Evolutionary conservation across 169 alveolate genomes (phyloP), one percentile per base, ranked within the genome.

Genomic region (Eimeria sp.): DNA sequence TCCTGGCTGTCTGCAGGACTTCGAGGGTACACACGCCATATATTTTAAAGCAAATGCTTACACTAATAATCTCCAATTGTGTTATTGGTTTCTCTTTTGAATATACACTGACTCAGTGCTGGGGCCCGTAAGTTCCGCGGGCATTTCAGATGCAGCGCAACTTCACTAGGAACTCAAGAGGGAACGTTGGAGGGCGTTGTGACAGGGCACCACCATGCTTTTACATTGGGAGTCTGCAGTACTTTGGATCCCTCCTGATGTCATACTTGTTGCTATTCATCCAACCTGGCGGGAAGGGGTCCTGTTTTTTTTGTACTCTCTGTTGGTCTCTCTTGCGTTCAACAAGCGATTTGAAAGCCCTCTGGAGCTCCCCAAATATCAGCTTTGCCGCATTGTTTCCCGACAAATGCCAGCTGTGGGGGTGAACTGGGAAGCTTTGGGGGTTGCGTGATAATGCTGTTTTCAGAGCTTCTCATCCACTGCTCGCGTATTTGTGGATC

Each of bases 401-500:
- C 2, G 40, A 34, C 40, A 34, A 34, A 34, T 34, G 40, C 40
- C 3, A 34, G 40, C 40, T 34, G 40, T 34, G 40, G 40, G 40
- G 40, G 40, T 34, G 40, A 34, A 34, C 40, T 34, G 40, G 40
- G 40, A 34, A 34, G 40, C 40, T 34, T 34, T 34, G 40, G 40
- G 40, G 20, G 70, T 11, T 61, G 70, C 5, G 70, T 30, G 27
- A 18, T 61, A 18, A 5, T 11, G 70, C 70, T 61, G 70, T 49
- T 34, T 72, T 57, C 87, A 82, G 95, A 72, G 96, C 51, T 97
- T 78, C 47, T 97, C 98, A 58, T 95, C 98, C 10, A 95, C 97
- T 6, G 97, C 99, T 27, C 94, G 97, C 65, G 99, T 98, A 22
- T 98, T 97, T 89, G 98, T 98, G 57, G 99, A 98, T 97, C 98